These are phyloP conservation scores for Globisporangium lucens DNA, from an alignment of 352 stramenopile species.

Conservation along the genomic window DNA sequence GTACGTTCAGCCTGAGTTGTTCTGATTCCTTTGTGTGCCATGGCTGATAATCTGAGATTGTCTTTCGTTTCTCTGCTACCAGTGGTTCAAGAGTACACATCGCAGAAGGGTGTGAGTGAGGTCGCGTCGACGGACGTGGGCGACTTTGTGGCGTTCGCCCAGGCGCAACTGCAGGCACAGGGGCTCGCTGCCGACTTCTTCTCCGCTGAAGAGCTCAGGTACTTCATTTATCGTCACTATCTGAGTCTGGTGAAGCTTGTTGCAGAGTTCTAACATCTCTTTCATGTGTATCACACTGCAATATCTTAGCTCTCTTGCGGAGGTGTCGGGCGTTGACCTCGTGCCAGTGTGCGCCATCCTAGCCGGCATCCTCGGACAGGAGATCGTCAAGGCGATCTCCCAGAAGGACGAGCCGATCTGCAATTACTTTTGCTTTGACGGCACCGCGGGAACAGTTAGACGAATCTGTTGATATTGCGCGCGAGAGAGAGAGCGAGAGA, in stretches of 20 bases:
- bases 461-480: slow-evolving; percentile 40
- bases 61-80: not conserved
- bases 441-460: slow-evolving; percentile 48
- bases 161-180: slow-evolving; percentile 42
- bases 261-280: not conserved
- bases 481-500: not conserved
- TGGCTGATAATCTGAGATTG: not conserved
- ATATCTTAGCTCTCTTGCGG: slow-evolving; percentile 32
- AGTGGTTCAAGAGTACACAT: slow-evolving; percentile 70
- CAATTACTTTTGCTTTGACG: slow-evolving; percentile 96
- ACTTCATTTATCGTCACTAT: slow-evolving; percentile 5
- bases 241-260: not conserved
- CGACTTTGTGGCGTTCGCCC: slow-evolving; percentile 61
- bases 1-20: slow-evolving; percentile 29
- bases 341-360: slow-evolving; percentile 94
- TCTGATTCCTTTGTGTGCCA: too few relatives aligned
- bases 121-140: slow-evolving; percentile 20
- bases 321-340: slow-evolving; percentile 56
- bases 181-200: slow-evolving; percentile 68
- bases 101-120: slow-evolving; percentile 15
- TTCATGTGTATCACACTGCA: not conserved
- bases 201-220: slow-evolving; percentile 46
- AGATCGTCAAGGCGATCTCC: slow-evolving; percentile 98
- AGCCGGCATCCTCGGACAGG: slow-evolving; percentile 96
- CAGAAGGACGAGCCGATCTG: slow-evolving; percentile 95